Conservation (phyloP, 768 basidiomycete species). For the Boletus rubropictus region DNA sequence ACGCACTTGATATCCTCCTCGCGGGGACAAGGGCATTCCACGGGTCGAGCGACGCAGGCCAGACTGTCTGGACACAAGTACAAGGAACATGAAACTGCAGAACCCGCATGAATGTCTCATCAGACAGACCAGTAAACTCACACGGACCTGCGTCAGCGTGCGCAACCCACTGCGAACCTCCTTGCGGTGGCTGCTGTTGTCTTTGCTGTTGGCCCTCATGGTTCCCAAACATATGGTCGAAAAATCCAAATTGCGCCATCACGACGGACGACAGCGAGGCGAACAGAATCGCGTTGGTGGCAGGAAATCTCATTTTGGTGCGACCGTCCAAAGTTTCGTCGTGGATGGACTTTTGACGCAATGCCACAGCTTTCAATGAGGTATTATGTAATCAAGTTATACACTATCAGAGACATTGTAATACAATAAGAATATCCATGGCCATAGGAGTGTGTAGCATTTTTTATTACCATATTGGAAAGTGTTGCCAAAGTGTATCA, state of each 20-base stretch:
- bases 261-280: constrained; percentile 30
- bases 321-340: neutral
- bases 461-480: too few species aligned
- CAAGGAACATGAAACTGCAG: constrained; percentile 61
- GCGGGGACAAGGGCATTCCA: constrained; percentile 76
- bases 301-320: constrained; percentile 12
- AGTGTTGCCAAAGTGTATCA: too few species aligned
- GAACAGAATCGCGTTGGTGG: constrained; percentile 11
- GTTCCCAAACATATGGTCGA: constrained; percentile 67
- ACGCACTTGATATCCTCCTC: constrained; percentile 72
- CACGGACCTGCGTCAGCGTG: constrained; percentile 60
- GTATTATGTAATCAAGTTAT: constrained; percentile 9
- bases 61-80: constrained; percentile 76
- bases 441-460: too few species aligned
- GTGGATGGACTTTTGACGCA: neutral
- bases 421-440: too few species aligned
- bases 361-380: too few species aligned
- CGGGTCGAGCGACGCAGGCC: constrained; percentile 47
- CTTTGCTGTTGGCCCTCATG: constrained; percentile 45
- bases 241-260: constrained; percentile 72
- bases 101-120: neutral
- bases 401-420: too few species aligned
- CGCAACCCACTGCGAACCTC: constrained; percentile 57
- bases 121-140: neutral
- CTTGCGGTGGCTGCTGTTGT: constrained; percentile 42